A percentile compares a stretch with the other conserved stretches of the same genome.
Evolutionary conservation across 2,329 filamentous ascomycete species (phyloP).

Genomic region (Xylaria sp.): DNA sequence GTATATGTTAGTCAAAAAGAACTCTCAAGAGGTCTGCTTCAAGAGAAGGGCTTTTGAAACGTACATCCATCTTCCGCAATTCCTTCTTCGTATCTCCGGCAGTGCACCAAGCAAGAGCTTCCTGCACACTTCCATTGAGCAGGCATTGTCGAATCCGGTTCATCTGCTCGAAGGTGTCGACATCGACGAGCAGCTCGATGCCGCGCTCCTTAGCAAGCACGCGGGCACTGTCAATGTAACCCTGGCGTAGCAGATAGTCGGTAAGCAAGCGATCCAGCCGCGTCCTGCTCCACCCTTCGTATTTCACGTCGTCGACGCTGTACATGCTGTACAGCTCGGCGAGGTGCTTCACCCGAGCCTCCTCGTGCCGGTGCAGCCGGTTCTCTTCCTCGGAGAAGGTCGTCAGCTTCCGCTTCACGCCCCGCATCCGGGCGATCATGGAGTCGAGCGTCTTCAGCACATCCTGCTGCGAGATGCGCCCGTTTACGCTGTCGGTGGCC

Average conservation of each 20-base stretch:
- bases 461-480: constrained; percentile 71
- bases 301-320: constrained; percentile 88
- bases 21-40: not conserved
- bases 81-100: constrained; percentile 85
- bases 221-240: constrained; percentile 81
- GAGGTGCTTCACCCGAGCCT: constrained; percentile 82
- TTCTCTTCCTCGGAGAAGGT: constrained; percentile 82
- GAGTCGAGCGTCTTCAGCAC: constrained; percentile 84
- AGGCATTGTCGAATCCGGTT: constrained; percentile 81
- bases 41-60: constrained; percentile 48
- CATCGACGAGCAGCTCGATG: constrained; percentile 85
- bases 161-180: constrained; percentile 87
- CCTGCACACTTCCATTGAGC: constrained; percentile 74
- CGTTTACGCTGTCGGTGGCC: constrained; percentile 74
- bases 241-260: constrained; percentile 89
- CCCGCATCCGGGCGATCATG: constrained; percentile 87
- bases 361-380: constrained; percentile 77
- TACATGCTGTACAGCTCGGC: constrained; percentile 83
- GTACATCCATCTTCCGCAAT: constrained; percentile 84
- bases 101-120: constrained; percentile 88
- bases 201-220: constrained; percentile 78
- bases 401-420: constrained; percentile 87
- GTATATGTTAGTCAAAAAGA: constrained; percentile 18
- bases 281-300: constrained; percentile 87
- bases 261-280: constrained; percentile 86